These are phyloP conservation scores for Ophiosphaerella narmari DNA, from an alignment of 2,329 filamentous ascomycete species.

Conservation along the genomic window DNA sequence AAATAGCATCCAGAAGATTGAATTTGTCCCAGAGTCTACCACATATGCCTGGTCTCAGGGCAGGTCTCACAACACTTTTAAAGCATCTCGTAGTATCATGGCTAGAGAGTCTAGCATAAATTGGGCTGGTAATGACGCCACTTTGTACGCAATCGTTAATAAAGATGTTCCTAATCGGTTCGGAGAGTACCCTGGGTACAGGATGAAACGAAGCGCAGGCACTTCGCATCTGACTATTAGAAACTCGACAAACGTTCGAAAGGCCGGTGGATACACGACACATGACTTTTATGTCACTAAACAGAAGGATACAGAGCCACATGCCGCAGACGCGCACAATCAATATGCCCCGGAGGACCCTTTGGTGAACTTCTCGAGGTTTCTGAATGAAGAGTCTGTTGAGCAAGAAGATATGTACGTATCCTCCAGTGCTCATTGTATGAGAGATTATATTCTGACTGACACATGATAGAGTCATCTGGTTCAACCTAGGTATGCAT, in stretches of 20 bases:
- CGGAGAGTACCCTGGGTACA: constrained; percentile 59
- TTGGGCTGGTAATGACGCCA: constrained; percentile 55
- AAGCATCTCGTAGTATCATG: constrained; percentile 51
- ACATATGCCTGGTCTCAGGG: constrained; percentile 58
- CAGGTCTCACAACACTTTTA: constrained; percentile 58
- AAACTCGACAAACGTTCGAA: constrained; percentile 54
- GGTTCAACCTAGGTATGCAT: constrained; percentile 59
- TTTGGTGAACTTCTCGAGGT: constrained; percentile 56
- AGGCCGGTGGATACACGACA: constrained; percentile 55
- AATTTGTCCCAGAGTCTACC: constrained; percentile 50
- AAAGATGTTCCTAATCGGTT: constrained; percentile 54
- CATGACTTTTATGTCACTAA: constrained; percentile 58
- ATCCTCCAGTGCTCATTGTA: background rate
- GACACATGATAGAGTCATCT: constrained; percentile 47
- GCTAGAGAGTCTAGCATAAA: constrained; percentile 45
- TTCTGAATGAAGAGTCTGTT: constrained; percentile 53
- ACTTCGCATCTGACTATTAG: constrained; percentile 50
- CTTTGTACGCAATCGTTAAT: constrained; percentile 58
- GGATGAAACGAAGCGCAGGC: constrained; percentile 50
- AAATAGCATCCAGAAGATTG: constrained; percentile 43
- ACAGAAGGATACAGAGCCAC: constrained; percentile 59
- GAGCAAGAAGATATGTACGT: constrained; percentile 46
- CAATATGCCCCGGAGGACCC: constrained; percentile 54
- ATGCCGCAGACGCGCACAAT: constrained; percentile 53
- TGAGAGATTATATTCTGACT: background rate